These are phyloP conservation scores for Phytophthora quininea DNA, from an alignment of 352 stramenopile species.

Conservation along the genomic window DNA sequence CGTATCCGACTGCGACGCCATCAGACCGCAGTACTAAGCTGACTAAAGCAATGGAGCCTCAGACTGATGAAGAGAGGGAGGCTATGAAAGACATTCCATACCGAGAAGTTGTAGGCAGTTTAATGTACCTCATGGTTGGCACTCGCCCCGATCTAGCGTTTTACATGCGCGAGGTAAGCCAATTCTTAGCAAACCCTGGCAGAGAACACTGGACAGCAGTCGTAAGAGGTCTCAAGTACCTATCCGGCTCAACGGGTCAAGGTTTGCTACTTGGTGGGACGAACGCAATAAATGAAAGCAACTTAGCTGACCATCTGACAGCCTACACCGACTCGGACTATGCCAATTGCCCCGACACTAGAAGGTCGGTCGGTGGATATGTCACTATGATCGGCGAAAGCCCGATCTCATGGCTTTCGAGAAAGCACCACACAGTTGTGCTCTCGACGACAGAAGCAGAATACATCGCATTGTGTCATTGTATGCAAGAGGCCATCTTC, in stretches of 20 bases:
- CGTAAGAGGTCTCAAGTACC: constrained; percentile 16
- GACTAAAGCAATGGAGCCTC: constrained; percentile 6
- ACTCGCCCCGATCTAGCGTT: constrained; percentile 22
- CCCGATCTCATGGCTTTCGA: constrained; percentile 13
- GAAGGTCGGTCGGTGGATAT: constrained; percentile 1
- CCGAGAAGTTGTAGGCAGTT: constrained; percentile 21
- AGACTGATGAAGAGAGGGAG: constrained; percentile 9
- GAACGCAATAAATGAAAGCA: not conserved
- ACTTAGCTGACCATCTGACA: constrained; percentile 8
- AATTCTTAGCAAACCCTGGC: constrained; percentile 25
- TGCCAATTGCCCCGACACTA: constrained; percentile 11
- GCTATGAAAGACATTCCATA: constrained; percentile 25
- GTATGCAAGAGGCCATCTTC: constrained; percentile 7
- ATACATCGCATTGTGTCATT: not conserved
- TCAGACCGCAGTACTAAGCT: constrained; percentile 16
- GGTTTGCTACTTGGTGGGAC: constrained; percentile 13
- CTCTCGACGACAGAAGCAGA: not conserved
- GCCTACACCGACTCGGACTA: constrained; percentile 16
- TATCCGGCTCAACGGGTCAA: constrained; percentile 15
- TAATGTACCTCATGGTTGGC: constrained; percentile 28
- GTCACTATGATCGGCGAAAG: constrained; percentile 7
- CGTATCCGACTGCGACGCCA: constrained; percentile 15
- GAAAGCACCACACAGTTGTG: constrained; percentile 17
- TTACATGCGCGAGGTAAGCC: constrained; percentile 25
- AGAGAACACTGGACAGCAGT: constrained; percentile 26